Base-by-base conservation (phyloP, 176 grass and related monocot genomes). In the Miscanthus lutarioriparius region DNA sequence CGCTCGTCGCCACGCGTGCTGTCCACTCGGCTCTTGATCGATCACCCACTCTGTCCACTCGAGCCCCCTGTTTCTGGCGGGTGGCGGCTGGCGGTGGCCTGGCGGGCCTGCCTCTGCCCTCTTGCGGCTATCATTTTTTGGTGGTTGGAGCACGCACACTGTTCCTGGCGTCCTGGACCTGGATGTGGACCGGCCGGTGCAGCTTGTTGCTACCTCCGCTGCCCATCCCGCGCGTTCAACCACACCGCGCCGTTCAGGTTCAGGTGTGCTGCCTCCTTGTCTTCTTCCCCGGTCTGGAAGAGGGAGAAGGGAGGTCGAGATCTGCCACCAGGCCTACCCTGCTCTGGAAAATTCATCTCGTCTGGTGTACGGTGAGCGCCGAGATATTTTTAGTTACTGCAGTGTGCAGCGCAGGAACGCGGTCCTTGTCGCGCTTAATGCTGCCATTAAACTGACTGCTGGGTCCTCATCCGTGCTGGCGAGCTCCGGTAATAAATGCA, bases 401-500 rank as follows among this genome's bases (percentile, higher is more conserved):
- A 58, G 49, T 8, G 48, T 36, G 43, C 6, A 8, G 62, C 19
- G 40, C 36, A 6, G 39, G 17, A 10, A 19, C 19, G 9, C 4
- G 5, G 37, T 81, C 79, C 65, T 39, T 69, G 65, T 56, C 47
- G 45, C 28, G 65, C 79, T 81, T 37, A 80, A 80, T 80, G 78
- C 78, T 8, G 35, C 41, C 22, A 70, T 70, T 81, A 81, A 81
- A n/a, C 59, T 26, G 10, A 26, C 59, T 11, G 58, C 78, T 67
- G 4, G 19, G 44, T 20, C 41, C 62, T 80, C 44, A 68, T 47
- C 64, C 64, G 45, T 68, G 58, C 12, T 11, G 32, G 28, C 38
- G 45, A 48, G 44, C 32, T 11, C 65, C 65, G 1, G 23, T 69
- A 6, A 39, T 81, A 70, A 81, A 70, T 81, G 79, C 65, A 1